Conservation (phyloP, 495 filamentous ascomycete genomes). For the Aspergillus avenaceus region DNA sequence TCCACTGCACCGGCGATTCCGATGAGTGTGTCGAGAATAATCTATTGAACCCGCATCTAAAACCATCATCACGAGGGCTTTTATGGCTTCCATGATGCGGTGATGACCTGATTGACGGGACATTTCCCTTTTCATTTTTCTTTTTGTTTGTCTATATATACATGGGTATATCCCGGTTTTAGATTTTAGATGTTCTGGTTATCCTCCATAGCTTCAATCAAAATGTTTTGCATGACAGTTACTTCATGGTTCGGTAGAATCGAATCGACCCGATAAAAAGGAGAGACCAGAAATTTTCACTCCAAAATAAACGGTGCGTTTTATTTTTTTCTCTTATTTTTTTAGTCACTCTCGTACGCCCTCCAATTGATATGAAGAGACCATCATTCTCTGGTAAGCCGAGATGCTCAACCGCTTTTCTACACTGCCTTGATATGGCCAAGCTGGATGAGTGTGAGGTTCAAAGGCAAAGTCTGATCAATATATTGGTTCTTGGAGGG, state of each 20-base stretch:
- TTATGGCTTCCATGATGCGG: conserved; percentile 85
- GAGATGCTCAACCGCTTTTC: conserved; percentile 62
- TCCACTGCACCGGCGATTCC: conserved; percentile 77
- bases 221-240: no score
- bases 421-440: conserved; percentile 25
- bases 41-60: conserved; percentile 72
- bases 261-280: neutral
- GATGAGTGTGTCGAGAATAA: conserved; percentile 83
- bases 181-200: no score
- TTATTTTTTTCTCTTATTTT: neutral
- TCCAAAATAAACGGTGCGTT: conserved; percentile 9
- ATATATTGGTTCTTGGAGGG: neutral
- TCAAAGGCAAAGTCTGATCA: conserved; percentile 67
- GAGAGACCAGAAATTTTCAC: neutral
- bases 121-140: conserved; percentile 35
- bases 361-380: conserved; percentile 51
- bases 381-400: conserved; percentile 74
- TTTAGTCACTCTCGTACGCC: no score
- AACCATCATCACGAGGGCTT: conserved; percentile 99
- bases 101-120: conserved; percentile 96
- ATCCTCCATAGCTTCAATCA: no score
- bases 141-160: conserved; percentile 5
- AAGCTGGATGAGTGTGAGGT: conserved; percentile 69
- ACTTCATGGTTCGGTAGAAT: no score
- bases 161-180: no score